Conservation (phyloP, 2,329 filamentous ascomycete genomes). For the Fusarium chuoi region DNA sequence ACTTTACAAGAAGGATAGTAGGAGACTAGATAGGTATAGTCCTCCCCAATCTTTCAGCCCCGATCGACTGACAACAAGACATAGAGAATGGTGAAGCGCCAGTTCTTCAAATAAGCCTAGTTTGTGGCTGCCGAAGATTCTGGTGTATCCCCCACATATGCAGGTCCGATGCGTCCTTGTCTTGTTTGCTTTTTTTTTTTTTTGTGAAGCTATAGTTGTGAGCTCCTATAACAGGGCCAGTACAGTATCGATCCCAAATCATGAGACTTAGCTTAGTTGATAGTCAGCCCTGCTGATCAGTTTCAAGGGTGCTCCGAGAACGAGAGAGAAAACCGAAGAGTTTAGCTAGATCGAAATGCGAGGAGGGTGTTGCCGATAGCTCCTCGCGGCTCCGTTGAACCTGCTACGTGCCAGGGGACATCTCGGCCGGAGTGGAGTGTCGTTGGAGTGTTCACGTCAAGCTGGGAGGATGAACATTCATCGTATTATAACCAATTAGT, state of each 20-base stretch:
- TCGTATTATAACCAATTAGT: background rate
- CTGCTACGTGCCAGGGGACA: conserved; percentile 18
- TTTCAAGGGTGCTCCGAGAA: background rate
- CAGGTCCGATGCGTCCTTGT: conserved; percentile 27
- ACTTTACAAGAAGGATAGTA: background rate
- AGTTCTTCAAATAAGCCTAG: conserved; percentile 25
- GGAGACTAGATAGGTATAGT: background rate
- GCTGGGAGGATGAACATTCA: conserved; percentile 19
- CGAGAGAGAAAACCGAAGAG: conserved; percentile 1
- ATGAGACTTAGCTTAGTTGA: background rate
- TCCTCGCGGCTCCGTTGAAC: conserved; percentile 19
- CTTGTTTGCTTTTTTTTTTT: conserved; percentile 8
- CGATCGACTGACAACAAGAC: conserved; percentile 18
- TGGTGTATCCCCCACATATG: conserved; percentile 31
- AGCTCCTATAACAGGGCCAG: background rate
- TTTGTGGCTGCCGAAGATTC: conserved; percentile 22
- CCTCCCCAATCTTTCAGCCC: conserved; percentile 5
- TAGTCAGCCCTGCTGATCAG: background rate
- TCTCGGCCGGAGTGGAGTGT: conserved; percentile 25
- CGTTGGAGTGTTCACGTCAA: conserved; percentile 31
- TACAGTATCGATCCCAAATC: background rate
- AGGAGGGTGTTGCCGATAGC: conserved; percentile 5
- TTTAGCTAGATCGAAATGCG: conserved; percentile 1
- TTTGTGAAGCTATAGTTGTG: conserved; percentile 1
- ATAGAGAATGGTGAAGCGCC: conserved; percentile 13